A percentile compares a stretch with the other conserved stretches of the same genome.
These are phyloP conservation scores for Sphagnum magellanicum DNA, from an alignment of 228 moss, liverwort and hornwort species.

Conservation along the genomic window DNA sequence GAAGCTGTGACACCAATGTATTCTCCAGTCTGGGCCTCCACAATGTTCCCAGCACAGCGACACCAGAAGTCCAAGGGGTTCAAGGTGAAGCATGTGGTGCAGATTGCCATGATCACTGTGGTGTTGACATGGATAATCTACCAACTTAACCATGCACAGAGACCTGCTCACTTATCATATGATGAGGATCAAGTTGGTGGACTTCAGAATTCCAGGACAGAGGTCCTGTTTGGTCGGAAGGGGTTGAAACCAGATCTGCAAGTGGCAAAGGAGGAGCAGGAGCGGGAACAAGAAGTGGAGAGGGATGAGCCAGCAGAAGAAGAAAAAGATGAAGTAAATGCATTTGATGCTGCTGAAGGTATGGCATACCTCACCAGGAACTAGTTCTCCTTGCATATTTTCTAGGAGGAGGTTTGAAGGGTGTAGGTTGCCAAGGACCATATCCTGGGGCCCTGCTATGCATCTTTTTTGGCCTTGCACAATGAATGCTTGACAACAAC, in stretches of 20 bases:
- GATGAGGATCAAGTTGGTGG: conserved; percentile 1
- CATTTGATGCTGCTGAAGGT: background rate
- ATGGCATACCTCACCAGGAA: background rate
- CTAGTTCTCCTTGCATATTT: background rate
- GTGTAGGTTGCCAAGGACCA: background rate
- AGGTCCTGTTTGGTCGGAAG: conserved; percentile 17
- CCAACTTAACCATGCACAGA: conserved; percentile 41
- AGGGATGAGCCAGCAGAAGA: conserved; percentile 2
- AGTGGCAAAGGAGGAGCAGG: background rate
- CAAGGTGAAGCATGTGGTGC: conserved; percentile 76
- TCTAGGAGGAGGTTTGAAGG: background rate
- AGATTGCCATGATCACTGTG: conserved; percentile 41
- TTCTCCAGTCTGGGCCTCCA: conserved; percentile 15
- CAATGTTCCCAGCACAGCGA: conserved; percentile 31
- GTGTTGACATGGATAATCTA: conserved; percentile 67
- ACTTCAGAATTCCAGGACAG: background rate
- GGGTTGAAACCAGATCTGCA: conserved; percentile 13
- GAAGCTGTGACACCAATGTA: background rate
- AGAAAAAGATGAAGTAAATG: background rate
- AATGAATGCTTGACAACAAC: conserved; percentile 12
- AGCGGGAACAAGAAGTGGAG: conserved; percentile 3
- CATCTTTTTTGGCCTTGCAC: background rate
- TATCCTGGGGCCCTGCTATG: background rate
- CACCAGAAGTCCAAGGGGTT: conserved; percentile 42
- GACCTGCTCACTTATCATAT: conserved; percentile 2